Conservation (phyloP, 352 stramenopile genomes). For the Globisporangium spiculum region DNA sequence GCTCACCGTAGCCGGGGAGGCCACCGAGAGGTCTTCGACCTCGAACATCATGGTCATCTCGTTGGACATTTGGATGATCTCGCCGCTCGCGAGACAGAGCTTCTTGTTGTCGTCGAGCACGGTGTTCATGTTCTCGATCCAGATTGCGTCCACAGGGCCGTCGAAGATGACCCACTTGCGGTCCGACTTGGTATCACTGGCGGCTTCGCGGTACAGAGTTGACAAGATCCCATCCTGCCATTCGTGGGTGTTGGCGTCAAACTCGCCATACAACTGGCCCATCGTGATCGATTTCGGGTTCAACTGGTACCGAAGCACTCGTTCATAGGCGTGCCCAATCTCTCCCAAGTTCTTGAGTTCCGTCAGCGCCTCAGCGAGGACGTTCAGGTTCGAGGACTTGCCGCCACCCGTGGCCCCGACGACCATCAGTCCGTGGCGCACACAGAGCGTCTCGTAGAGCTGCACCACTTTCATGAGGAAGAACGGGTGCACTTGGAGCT, state of each 20-base stretch:
- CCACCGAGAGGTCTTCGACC: conserved; percentile 93
- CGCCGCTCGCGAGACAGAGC: conserved; percentile 91
- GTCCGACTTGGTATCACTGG: conserved; percentile 79
- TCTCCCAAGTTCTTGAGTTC: conserved; percentile 81
- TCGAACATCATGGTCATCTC: conserved; percentile 98
- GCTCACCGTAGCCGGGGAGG: conserved; percentile 91
- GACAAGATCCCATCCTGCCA: conserved; percentile 94
- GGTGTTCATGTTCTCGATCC: conserved; percentile 97
- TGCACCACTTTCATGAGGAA: conserved; percentile 94
- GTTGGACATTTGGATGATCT: conserved; percentile 94
- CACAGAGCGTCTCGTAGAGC: conserved; percentile 94
- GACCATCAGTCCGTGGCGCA: conserved; percentile 94
- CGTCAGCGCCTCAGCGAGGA: conserved; percentile 85
- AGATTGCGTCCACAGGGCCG: conserved; percentile 91
- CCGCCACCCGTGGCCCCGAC: conserved; percentile 92
- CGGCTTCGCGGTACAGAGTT: conserved; percentile 87
- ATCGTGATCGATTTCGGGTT: conserved; percentile 97
- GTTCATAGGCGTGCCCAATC: conserved; percentile 81
- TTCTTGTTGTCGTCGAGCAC: conserved; percentile 96
- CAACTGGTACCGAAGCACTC: conserved; percentile 83
- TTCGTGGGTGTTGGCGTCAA: conserved; percentile 94
- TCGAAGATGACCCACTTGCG: conserved; percentile 95
- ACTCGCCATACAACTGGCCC: conserved; percentile 94
- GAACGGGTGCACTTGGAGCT: conserved; percentile 87
- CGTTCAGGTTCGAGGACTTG: conserved; percentile 87